Base-by-base conservation (phyloP, 1,139 yeast genomes). In the Debaryomyces sp. region DNA sequence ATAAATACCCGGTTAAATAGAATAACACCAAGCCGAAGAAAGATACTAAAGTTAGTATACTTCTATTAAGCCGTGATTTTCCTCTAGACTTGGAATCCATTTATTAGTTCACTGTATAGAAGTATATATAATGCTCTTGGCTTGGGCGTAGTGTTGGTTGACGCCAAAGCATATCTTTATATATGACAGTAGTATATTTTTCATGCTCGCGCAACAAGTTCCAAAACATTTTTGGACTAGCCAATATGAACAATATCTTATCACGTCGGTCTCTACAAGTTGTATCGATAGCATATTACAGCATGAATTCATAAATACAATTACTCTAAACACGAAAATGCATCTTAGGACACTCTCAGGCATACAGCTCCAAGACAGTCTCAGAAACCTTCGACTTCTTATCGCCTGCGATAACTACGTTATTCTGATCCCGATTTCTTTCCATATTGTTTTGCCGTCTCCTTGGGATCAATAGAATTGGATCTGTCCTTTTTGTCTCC, bases 1-100 rank as follows among this genome's bases (percentile, higher is more conserved):
- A 68, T 7, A 64, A 53, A 44, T 52, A 48, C 5, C 61, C 56
- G 9, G 60, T 62, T 13, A 58, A 40, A 9, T 47, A 44, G 23
- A 59, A 50, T 12, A 63, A 48, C 6, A 56, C 13, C 12, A 62
- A 41, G 1, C 68, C 69, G 3, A 58, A 32, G 33, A 48, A 39
- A 10, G 60, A 49, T 23, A 56, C 50, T 8, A 50, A 15, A 27
- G 46, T 33, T 32, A 59, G 46, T 6, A 49, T 43, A 29, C 45
- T 34, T 15, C 54, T 53, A 33, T 50, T 51, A 10, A 45, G 39
- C 49, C 57, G 54, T 47, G 50, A 41, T 22, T 44, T 43, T 15
- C 43, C 48, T 41, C 49, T 48, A 27, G 33, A 36, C 17, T 41
- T 37, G 33, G 54, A 33, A 15, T 48, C 47, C 52, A 50, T 52